Conservation (phyloP, 2,329 filamentous ascomycete genomes). For the Ophiostoma tasmaniense region DNA sequence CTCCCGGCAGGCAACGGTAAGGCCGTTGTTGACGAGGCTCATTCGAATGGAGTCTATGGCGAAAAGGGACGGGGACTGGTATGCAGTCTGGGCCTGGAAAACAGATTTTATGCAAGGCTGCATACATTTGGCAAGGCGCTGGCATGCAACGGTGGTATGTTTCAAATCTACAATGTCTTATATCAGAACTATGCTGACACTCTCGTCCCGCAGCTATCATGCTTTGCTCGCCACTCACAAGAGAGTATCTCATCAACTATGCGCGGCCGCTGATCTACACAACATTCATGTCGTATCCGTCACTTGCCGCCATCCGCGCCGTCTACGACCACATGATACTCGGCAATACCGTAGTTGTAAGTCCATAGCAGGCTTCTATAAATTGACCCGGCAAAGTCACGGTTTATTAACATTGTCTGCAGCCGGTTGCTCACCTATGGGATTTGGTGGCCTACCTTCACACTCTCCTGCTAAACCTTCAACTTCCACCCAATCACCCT, state of each 20-base stretch:
- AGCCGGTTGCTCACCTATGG: background rate
- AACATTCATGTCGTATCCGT: constrained; percentile 56
- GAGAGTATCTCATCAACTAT: constrained; percentile 54
- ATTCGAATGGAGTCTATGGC: constrained; percentile 27
- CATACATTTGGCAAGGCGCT: background rate
- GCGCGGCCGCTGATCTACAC: constrained; percentile 69
- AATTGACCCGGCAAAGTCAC: background rate
- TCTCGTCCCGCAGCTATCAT: constrained; percentile 37
- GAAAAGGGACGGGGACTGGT: constrained; percentile 3
- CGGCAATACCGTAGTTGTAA: constrained; percentile 40
- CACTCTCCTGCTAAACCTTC: background rate
- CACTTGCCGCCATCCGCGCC: constrained; percentile 49
- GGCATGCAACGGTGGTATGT: background rate
- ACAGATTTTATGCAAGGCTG: background rate
- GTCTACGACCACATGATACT: constrained; percentile 48
- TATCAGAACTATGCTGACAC: background rate
- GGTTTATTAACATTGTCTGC: background rate
- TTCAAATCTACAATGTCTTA: background rate
- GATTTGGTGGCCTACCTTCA: background rate
- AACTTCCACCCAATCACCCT: background rate
- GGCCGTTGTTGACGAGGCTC: constrained; percentile 60
- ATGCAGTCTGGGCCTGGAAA: constrained; percentile 2
- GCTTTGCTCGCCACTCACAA: constrained; percentile 44
- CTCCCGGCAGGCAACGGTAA: constrained; percentile 52
- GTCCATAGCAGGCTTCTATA: background rate